Evolutionary conservation across 768 basidiomycete genomes (phyloP).

Genomic region (Suillus fuscotomentosus): DNA sequence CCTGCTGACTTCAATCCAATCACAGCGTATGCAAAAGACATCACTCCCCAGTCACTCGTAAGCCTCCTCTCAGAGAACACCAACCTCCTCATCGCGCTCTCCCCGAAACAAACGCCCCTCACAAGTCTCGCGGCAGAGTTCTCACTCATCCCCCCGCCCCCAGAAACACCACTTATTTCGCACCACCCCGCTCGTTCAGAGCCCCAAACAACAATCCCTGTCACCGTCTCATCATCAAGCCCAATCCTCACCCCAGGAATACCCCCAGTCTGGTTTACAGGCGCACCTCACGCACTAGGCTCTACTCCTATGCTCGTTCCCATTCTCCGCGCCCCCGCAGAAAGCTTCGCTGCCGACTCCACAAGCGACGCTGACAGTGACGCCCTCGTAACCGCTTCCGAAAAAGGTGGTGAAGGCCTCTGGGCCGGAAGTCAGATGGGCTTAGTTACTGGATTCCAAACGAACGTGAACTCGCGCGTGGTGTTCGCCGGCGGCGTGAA

Average conservation of each 20-base stretch:
- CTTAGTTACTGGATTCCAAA: slow-evolving; percentile 89
- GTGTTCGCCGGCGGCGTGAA: slow-evolving; percentile 82
- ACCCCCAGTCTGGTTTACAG: slow-evolving; percentile 75
- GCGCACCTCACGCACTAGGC: slow-evolving; percentile 61
- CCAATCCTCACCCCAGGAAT: slow-evolving; percentile 47
- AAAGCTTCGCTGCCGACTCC: slow-evolving; percentile 75
- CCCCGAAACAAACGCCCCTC: slow-evolving; percentile 71
- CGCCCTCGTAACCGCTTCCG: slow-evolving; percentile 64
- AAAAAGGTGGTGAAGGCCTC: slow-evolving; percentile 73
- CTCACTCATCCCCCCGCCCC: slow-evolving; percentile 83
- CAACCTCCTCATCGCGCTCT: slow-evolving; percentile 84
- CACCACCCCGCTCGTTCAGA: slow-evolving; percentile 79
- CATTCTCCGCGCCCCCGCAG: slow-evolving; percentile 72
- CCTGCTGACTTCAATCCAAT: not conserved
- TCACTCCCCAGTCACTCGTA: slow-evolving; percentile 80
- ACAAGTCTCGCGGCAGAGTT: slow-evolving; percentile 87
- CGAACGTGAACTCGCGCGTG: slow-evolving; percentile 70
- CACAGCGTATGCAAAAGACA: slow-evolving; percentile 67
- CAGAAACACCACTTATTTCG: slow-evolving; percentile 79
- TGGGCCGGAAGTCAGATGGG: slow-evolving; percentile 80
- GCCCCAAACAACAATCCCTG: slow-evolving; percentile 64
- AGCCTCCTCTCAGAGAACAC: slow-evolving; percentile 64
- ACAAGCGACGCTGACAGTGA: slow-evolving; percentile 20
- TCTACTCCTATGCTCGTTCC: slow-evolving; percentile 81
- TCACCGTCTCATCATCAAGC: slow-evolving; percentile 43